Percentiles rank a stretch among this genome's conserved stretches.
phyloP scores from a whole-genome alignment of 176 grass and related monocot genomes.

The Carex parvula region DNA sequence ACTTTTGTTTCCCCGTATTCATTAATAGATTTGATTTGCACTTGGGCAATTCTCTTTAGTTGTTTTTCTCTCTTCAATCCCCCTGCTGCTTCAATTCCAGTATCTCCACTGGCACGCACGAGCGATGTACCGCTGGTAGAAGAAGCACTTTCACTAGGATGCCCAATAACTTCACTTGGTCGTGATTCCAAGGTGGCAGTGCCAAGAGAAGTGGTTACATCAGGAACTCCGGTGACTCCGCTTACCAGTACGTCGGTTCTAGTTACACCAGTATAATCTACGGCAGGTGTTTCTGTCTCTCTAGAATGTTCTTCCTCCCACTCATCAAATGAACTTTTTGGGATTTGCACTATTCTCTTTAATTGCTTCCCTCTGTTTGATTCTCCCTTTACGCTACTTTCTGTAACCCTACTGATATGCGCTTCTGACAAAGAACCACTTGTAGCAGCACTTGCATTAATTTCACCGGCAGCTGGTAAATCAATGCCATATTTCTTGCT shows the following conservation, averaged over 20 bases:
- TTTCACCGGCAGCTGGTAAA: not conserved
- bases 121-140: not conserved
- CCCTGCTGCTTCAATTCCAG: not conserved
- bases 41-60: slow-evolving; percentile 7
- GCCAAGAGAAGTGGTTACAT: not conserved
- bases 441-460: not conserved
- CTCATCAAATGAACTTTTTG: slow-evolving; percentile 31
- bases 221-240: not conserved
- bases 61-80: slow-evolving; percentile 2
- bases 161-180: not conserved
- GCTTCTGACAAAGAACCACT: slow-evolving; percentile 5
- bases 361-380: slow-evolving; percentile 21
- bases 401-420: not conserved
- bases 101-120: not conserved
- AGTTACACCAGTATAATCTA: not conserved
- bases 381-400: not conserved
- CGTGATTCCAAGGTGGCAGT: not conserved
- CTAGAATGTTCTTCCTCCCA: slow-evolving; percentile 27
- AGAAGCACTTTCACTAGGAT: not conserved
- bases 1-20: slow-evolving; percentile 19
- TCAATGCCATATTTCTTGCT: not conserved
- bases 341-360: slow-evolving; percentile 15
- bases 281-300: not conserved
- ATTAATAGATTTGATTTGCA: slow-evolving; percentile 7
- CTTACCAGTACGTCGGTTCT: not conserved